A percentile compares a stretch with the other conserved stretches of the same genome.
Evolutionary conservation across 1,284 basidiomycete genomes (phyloP).

Genomic region (Athelia sp.): DNA sequence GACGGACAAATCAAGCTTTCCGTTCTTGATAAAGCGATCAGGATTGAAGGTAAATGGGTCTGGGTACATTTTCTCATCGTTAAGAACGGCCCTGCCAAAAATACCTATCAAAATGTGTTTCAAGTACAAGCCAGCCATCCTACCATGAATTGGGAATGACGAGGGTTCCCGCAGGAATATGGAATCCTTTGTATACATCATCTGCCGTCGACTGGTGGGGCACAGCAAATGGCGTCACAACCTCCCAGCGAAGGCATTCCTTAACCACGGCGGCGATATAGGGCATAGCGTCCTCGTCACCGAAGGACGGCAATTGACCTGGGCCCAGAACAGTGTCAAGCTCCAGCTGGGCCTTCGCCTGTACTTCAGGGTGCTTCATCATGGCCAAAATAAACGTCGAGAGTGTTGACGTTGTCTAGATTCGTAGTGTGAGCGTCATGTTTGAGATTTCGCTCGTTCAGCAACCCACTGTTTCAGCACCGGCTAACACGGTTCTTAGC

Average conservation of each 20-base stretch:
- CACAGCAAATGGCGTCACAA: conserved; percentile 9
- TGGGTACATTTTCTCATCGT: conserved; percentile 9
- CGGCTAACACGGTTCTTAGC: conserved; percentile 13
- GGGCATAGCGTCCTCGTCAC: conserved; percentile 9
- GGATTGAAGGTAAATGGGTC: conserved; percentile 12
- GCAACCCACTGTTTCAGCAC: conserved; percentile 25
- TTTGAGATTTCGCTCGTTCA: not conserved
- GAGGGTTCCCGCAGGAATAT: conserved; percentile 18
- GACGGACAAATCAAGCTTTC: conserved; percentile 9
- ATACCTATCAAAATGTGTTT: too few relatives aligned
- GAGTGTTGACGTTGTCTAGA: conserved; percentile 6
- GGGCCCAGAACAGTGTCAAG: conserved; percentile 8
- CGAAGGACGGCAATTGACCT: conserved; percentile 5
- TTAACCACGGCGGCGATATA: conserved; percentile 18
- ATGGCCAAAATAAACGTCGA: conserved; percentile 10
- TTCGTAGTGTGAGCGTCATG: not conserved
- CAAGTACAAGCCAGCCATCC: too few relatives aligned
- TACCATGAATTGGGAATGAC: conserved; percentile 9
- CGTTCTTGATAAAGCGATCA: conserved; percentile 10
- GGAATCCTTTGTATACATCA: conserved; percentile 20
- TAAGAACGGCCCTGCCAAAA: conserved; percentile 4
- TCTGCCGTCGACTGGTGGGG: conserved; percentile 17
- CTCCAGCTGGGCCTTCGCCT: conserved; percentile 8
- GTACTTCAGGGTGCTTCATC: conserved; percentile 7
- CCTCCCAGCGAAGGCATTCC: conserved; percentile 18